Percentiles rank a stretch among this genome's conserved stretches.
Conservation (phyloP, 2,329 filamentous ascomycete genomes). For the Colletotrichum scovillei region DNA sequence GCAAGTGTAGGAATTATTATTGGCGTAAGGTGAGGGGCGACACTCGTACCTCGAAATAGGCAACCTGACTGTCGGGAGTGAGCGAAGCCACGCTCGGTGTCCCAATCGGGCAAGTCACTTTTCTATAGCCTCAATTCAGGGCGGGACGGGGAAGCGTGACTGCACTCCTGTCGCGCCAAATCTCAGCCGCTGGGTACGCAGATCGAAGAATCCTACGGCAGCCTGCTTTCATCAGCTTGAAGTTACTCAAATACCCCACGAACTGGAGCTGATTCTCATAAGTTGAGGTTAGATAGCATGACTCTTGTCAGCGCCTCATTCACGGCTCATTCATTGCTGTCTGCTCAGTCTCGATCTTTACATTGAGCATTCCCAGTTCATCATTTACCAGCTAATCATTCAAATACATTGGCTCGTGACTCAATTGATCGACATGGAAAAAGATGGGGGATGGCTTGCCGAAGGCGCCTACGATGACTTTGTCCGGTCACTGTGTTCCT, state of each 20-base stretch:
- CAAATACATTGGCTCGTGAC: background rate
- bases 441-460: constrained; percentile 27
- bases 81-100: constrained; percentile 34
- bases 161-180: background rate
- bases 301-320: background rate
- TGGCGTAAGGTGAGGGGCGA: background rate
- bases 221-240: constrained; percentile 5
- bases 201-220: background rate
- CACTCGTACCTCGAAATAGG: background rate
- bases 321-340: background rate
- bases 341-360: background rate
- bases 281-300: background rate
- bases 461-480: constrained; percentile 31
- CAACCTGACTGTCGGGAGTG: background rate
- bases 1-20: background rate
- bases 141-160: background rate
- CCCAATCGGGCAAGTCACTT: constrained; percentile 24
- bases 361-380: background rate
- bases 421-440: constrained; percentile 16
- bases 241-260: too few relatives aligned
- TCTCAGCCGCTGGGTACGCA: constrained; percentile 4
- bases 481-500: constrained; percentile 31
- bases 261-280: background rate
- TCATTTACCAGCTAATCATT: rapidly evolving
- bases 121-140: background rate